Base-by-base conservation (phyloP, 768 basidiomycete species). In the Fomitopsis pulvina region DNA sequence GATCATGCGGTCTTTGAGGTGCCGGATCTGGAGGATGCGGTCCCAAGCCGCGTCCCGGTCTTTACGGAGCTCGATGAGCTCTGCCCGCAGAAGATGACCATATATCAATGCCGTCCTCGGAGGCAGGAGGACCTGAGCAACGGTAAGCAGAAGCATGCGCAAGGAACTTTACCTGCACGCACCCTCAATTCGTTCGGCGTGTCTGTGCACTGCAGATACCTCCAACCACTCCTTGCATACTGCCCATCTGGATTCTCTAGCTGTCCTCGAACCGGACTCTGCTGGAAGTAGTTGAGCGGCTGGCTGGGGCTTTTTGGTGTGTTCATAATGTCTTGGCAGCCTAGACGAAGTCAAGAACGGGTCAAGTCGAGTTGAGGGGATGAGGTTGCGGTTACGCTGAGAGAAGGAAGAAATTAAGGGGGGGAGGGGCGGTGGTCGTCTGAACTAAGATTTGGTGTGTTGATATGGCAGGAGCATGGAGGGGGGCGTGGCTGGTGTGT, bases 1-100 rank as follows among this genome's bases (percentile, higher is more conserved):
- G 54, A 87, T 80, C 85, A 87, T 86, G 51, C 86, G 77, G 63
- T 88, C 85, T 69, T 88, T 88, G 59, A 88, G 71, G 55, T 80
- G 85, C 12, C 85, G 83, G 42, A 88, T 84, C 62, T 86, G 76
- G 53, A 85, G 70, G 58, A 88, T 76, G 54, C 80, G 78, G 42
- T 83, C 77, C 84, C 83, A 87, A 51, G 78, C 76, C 20, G 81
- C 71, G 28, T 67, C 60, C 2, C 68, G 69, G 50, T 78, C 77
- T 64, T 78, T 82, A 37, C 71, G 70, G 20, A 88, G 74, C 59
- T 87, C 86, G 24, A 68, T 66, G 4, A 68, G 65, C 64, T 88
- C 86, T 34, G 79, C 69, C 57, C 77, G 77, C 38, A 87, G 70
- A 20, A 88, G 74, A 53, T 84, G 74, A 52, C 77, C 73, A 55